Conservation (phyloP, 2,329 filamentous ascomycete genomes). For the Trichoderma oligosporum region DNA sequence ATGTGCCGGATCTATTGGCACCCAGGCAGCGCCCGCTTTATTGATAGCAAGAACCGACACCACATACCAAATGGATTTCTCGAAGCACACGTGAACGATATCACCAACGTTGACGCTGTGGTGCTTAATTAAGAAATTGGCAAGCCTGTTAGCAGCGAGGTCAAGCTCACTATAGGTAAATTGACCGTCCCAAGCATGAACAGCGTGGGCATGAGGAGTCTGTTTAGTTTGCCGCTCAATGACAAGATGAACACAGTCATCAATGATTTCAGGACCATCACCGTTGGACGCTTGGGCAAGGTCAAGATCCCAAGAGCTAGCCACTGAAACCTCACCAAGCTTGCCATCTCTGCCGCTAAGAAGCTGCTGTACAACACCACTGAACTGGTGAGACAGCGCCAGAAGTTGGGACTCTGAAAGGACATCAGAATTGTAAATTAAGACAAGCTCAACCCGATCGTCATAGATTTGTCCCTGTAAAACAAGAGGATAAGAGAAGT, state of each 20-base stretch:
- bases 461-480: constrained; percentile 8
- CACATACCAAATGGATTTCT: constrained; percentile 23
- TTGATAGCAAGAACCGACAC: constrained; percentile 17
- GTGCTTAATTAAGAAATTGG: background rate
- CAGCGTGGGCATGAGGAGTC: constrained; percentile 7
- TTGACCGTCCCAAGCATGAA: constrained; percentile 23
- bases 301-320: constrained; percentile 14
- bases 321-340: constrained; percentile 1
- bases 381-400: constrained; percentile 13
- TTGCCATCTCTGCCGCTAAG: background rate
- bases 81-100: constrained; percentile 22
- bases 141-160: constrained; percentile 11
- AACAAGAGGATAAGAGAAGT: constrained; percentile 16
- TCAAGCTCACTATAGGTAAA: constrained; percentile 24
- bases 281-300: constrained; percentile 6
- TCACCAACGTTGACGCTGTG: constrained; percentile 27
- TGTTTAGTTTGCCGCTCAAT: background rate
- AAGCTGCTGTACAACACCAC: constrained; percentile 11
- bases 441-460: background rate
- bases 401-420: background rate
- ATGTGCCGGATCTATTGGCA: constrained; percentile 20
- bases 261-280: background rate
- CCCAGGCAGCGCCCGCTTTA: constrained; percentile 20
- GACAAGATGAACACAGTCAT: constrained; percentile 5
- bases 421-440: constrained; percentile 7